Conservation (phyloP, 2,329 filamentous ascomycete genomes). For the Phaeophleospora eucalypticola region DNA sequence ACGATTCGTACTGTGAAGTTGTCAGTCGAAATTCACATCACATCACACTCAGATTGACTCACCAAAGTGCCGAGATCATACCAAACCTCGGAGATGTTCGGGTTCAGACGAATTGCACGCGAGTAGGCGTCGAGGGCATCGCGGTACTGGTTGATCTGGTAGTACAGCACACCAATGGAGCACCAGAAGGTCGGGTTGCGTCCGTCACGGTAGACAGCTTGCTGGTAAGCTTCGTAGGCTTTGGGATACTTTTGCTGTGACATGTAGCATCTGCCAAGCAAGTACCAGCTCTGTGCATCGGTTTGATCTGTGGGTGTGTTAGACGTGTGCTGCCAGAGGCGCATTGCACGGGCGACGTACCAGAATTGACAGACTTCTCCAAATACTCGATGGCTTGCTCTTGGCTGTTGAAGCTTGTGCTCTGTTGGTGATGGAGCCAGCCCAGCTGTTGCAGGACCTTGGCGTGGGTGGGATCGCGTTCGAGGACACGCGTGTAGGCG, state of each 20-base stretch:
- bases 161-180: slow-evolving; percentile 97
- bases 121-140: slow-evolving; percentile 97
- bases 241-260: slow-evolving; percentile 98
- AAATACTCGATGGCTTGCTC: slow-evolving; percentile 95
- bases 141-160: slow-evolving; percentile 99
- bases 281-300: slow-evolving; percentile 97
- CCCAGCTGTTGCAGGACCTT: slow-evolving; percentile 97
- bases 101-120: slow-evolving; percentile 90
- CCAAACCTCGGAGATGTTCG: slow-evolving; percentile 98
- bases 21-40: slow-evolving; percentile 30
- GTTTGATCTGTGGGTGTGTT: slow-evolving; percentile 64
- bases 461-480: slow-evolving; percentile 91
- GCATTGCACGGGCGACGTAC: slow-evolving; percentile 48
- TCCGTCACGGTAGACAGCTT: slow-evolving; percentile 95
- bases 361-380: slow-evolving; percentile 90
- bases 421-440: slow-evolving; percentile 97
- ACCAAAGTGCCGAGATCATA: slow-evolving; percentile 95
- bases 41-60: slow-evolving; percentile 41
- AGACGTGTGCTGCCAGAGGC: slow-evolving; percentile 12
- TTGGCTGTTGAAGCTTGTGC: slow-evolving; percentile 83
- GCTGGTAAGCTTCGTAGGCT: slow-evolving; percentile 96
- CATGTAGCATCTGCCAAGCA: slow-evolving; percentile 97
- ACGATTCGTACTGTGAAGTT: slow-evolving; percentile 77
- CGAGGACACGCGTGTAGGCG: slow-evolving; percentile 87
- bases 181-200: slow-evolving; percentile 99